These are phyloP conservation scores for Hypsizygus marmoreus DNA, from an alignment of 768 basidiomycete genomes.

Conservation along the genomic window DNA sequence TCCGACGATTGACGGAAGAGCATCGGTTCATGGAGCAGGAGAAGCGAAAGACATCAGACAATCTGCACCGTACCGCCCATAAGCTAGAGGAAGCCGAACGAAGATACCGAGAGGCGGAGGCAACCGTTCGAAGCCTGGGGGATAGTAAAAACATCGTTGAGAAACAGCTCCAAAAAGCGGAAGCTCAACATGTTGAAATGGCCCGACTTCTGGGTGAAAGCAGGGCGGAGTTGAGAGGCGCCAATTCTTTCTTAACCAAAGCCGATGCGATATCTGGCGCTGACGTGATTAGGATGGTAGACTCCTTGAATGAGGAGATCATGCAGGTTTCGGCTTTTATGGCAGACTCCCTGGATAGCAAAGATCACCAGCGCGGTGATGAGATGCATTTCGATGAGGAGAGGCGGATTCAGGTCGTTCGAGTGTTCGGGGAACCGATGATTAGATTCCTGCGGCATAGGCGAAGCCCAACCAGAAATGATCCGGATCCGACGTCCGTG, in stretches of 20 bases:
- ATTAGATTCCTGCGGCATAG: constrained; percentile 4
- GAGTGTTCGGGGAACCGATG: constrained; percentile 10
- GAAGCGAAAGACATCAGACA: background rate
- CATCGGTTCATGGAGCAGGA: background rate
- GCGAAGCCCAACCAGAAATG: background rate
- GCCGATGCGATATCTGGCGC: constrained; percentile 44
- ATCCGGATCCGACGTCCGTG: constrained; percentile 17
- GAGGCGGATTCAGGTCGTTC: constrained; percentile 1
- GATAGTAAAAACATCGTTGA: too few species aligned
- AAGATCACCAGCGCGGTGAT: too few species aligned
- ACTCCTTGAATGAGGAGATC: constrained; percentile 19
- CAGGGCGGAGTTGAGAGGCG: constrained; percentile 41
- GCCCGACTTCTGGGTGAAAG: constrained; percentile 26
- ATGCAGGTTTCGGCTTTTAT: constrained; percentile 22
- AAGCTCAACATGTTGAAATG: constrained; percentile 20
- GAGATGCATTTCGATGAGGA: background rate
- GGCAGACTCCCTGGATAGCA: constrained; percentile 14
- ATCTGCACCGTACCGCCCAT: background rate
- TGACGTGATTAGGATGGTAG: constrained; percentile 36
- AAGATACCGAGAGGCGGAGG: background rate
- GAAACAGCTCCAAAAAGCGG: constrained; percentile 16
- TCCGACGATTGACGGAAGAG: constrained; percentile 1
- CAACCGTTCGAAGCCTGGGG: background rate
- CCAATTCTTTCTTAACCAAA: constrained; percentile 45
- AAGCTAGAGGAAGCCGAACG: constrained; percentile 1